Conservation (phyloP, 345 rosid species). For the Salix viminalis region DNA sequence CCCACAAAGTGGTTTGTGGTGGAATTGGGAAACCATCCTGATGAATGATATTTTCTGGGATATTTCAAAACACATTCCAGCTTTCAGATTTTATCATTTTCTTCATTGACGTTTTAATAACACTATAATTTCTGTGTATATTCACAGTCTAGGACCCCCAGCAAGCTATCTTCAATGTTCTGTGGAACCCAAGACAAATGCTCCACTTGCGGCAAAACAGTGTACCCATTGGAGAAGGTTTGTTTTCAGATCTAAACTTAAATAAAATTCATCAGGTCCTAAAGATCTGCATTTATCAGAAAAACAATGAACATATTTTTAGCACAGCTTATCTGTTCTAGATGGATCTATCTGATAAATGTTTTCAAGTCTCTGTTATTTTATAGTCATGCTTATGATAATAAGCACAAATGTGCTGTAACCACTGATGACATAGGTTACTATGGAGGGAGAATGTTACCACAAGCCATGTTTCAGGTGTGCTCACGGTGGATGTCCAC, state of each 20-base stretch:
- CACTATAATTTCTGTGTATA: not conserved
- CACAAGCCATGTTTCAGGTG: slow-evolving; percentile 93
- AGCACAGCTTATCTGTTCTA: not conserved
- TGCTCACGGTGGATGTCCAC: slow-evolving; percentile 67
- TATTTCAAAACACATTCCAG: not conserved
- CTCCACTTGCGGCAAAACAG: slow-evolving; percentile 64
- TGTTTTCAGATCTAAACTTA: not conserved
- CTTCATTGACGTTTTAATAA: not conserved
- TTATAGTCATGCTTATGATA: not conserved
- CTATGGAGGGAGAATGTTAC: slow-evolving; percentile 74
- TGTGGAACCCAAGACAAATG: slow-evolving; percentile 84
- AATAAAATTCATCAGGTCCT: not conserved
- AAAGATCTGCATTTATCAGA: not conserved
- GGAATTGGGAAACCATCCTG: not conserved
- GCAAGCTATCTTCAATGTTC: slow-evolving; percentile 68
- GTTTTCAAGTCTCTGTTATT: not conserved
- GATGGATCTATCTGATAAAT: not conserved
- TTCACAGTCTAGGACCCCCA: slow-evolving; percentile 61
- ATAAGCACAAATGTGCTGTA: not conserved
- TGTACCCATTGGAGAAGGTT: slow-evolving; percentile 83
- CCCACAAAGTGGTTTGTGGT: not conserved
- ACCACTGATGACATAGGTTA: slow-evolving; percentile 41
- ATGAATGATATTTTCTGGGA: not conserved
- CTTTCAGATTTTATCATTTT: not conserved
- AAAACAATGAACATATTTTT: not conserved